Base-by-base conservation (phyloP, 2,329 filamentous ascomycete species). In the Phyllosticta paracitricarpa region DNA sequence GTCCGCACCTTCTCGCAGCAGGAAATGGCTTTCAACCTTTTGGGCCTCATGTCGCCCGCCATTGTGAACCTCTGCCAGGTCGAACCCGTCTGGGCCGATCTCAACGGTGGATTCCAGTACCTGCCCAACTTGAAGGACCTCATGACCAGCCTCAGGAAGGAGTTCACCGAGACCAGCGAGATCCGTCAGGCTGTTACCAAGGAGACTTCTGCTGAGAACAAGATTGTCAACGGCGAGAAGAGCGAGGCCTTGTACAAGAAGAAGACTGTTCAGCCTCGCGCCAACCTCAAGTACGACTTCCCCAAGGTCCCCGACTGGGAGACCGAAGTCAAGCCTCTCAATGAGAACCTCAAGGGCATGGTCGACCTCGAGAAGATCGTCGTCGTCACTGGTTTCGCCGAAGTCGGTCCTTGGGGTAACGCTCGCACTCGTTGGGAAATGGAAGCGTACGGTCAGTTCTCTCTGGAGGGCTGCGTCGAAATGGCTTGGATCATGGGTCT, bases 401-500 rank as follows among this genome's bases (percentile, higher is more conserved):
- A 99, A 75, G 86, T 97, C 64, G 92, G 94, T 56, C 94, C 94
- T 7, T 99, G 94, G 95, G 94, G 94, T 81, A 99, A 97, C 81
- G 93, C 94, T 2, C 87, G 94, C 70, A 99, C 94, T 54, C 87
- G 94, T 64, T 99, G 94, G 94, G 94, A 99, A 80, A 99, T 99
- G 93, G 94, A 99, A 76, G 92, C 94, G 1, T 87, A 92, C 67
- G 94, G 94, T 72, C 84, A 96, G 71, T 99, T 99, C 79, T 97
- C 94, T 8, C 84, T 99, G 14, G 95, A 99, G 76, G 94, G 94
- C 30, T 97, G 94, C 70, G 88, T 99, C 63, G 94, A 99, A 77
- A 99, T 99, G 94, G 92, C 94, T 33, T 99, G 94, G 94, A 91
- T 99, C 76, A 99, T 97, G 93, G 94, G 94, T 71, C 85, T 97